phyloP scores from a whole-genome alignment of 805 yeast species.

The Candida insectorum region DNA sequence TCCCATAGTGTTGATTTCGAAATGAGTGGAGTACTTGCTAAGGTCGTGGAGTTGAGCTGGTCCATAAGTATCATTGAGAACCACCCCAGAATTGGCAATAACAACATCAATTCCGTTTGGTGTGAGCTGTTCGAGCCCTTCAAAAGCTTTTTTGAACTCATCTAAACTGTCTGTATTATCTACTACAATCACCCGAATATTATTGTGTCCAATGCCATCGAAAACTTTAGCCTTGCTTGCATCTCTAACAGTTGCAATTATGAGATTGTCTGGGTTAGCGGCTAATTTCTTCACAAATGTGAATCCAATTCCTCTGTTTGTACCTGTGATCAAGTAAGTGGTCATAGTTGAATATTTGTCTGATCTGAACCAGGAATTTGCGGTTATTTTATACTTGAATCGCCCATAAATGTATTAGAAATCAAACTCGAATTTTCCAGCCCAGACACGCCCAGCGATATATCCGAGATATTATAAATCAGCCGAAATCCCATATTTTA shows the following conservation, averaged over 20 bases:
- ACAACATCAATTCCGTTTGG: slow-evolving; percentile 29
- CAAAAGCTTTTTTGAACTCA: slow-evolving; percentile 6
- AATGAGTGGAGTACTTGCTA: slow-evolving; percentile 4
- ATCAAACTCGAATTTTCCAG: too few species aligned
- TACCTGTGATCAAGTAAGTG: slow-evolving; percentile 28
- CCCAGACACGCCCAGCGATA: too few species aligned
- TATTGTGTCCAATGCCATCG: too few species aligned
- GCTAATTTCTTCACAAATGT: slow-evolving; percentile 22
- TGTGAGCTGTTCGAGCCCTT: slow-evolving; percentile 3
- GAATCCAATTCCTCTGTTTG: slow-evolving; percentile 42
- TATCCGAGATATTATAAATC: too few species aligned
- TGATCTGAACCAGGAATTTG: too few species aligned
- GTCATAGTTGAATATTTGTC: too few species aligned
- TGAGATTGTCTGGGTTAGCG: slow-evolving; percentile 22
- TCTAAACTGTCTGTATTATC: slow-evolving; percentile 5
- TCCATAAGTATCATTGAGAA: neutral
- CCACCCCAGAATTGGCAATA: slow-evolving; percentile 8
- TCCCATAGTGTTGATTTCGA: slow-evolving; percentile 8
- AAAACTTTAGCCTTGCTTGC: too few species aligned
- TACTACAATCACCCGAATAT: slow-evolving; percentile 6
- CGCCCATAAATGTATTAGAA: too few species aligned
- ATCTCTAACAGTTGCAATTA: slow-evolving; percentile 40
- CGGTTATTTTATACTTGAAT: too few species aligned
- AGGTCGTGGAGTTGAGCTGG: neutral
- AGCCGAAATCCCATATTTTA: too few species aligned